Evolutionary conservation across 768 basidiomycete species (phyloP).

Genomic region (Dacryopinax primogenitus): DNA sequence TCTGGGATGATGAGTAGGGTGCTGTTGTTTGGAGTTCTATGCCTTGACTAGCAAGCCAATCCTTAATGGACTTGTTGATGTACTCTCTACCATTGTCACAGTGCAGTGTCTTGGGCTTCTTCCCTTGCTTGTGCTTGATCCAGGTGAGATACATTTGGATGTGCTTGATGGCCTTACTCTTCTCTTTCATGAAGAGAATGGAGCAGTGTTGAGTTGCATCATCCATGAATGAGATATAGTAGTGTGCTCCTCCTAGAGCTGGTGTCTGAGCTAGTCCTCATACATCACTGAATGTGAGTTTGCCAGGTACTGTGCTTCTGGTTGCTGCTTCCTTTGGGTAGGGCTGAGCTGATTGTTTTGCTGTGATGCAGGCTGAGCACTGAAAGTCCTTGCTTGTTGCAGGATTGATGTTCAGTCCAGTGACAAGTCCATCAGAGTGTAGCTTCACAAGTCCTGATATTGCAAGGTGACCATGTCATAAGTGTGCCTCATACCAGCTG

Average conservation of each 20-base stretch:
- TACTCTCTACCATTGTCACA: constrained; percentile 8
- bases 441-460: not conserved
- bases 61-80: not conserved
- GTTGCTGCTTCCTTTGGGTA: not conserved
- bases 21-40: no score
- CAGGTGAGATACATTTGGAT: not conserved
- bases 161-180: not conserved
- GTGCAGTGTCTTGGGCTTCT: not conserved
- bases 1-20: no score
- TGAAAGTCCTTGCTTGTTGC: not conserved
- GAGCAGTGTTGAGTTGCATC: not conserved
- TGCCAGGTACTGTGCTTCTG: not conserved
- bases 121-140: not conserved
- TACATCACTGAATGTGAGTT: constrained; percentile 11
- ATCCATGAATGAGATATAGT: constrained; percentile 5
- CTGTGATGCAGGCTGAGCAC: constrained; percentile 13
- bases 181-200: not conserved
- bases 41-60: not conserved
- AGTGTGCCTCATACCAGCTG: not conserved
- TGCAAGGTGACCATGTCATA: not conserved
- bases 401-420: not conserved
- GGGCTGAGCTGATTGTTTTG: not conserved
- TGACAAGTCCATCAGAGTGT: not conserved
- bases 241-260: constrained; percentile 9
- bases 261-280: constrained; percentile 10